These are phyloP conservation scores for Stylosanthes scabra DNA, from an alignment of 331 rosid species.

Conservation along the genomic window DNA sequence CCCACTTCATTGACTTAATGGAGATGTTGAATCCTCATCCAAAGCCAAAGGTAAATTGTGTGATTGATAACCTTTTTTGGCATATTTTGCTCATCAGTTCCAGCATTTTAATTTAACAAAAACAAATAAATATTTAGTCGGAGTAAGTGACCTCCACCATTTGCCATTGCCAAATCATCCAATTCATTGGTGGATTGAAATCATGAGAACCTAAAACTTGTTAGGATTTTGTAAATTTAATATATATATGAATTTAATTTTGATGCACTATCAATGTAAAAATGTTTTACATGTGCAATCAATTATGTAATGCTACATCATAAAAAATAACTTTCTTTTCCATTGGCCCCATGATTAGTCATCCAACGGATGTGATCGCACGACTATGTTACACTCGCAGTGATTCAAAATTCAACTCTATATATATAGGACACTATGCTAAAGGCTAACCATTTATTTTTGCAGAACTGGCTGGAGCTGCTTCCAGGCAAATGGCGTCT, in stretches of 20 bases:
- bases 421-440: not conserved
- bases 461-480: conserved; percentile 86
- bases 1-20: conserved; percentile 90
- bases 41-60: conserved; percentile 82
- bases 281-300: no score
- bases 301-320: no score
- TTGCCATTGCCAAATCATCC: not conserved
- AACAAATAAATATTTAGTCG: not conserved
- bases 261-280: no score
- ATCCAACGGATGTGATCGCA: no score
- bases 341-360: no score
- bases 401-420: no score
- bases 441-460: conserved; percentile 13
- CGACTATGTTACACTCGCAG: no score
- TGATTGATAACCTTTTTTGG: conserved; percentile 15
- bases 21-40: conserved; percentile 95
- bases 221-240: not conserved
- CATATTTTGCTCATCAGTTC: not conserved
- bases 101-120: not conserved
- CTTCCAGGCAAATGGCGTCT: conserved; percentile 99
- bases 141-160: conserved; percentile 9
- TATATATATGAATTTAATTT: no score
- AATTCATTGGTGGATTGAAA: conserved; percentile 18
- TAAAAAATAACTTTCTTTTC: no score
- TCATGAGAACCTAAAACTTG: conserved; percentile 20